A percentile compares a stretch with the other conserved stretches of the same genome.
Conservation (phyloP, 345 rosid species). For the Moricandia arvensis region DNA sequence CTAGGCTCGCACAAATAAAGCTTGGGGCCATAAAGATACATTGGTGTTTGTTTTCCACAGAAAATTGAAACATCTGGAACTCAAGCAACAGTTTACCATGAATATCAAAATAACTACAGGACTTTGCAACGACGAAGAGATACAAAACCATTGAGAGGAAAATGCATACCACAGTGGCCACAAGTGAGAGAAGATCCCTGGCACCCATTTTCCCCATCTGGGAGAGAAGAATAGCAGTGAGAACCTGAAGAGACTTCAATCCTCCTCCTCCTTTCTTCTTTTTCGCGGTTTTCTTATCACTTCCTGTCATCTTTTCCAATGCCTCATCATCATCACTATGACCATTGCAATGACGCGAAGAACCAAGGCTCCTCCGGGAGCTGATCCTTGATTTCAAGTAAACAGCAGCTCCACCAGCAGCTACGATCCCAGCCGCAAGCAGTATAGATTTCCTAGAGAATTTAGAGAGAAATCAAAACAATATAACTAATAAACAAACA, state of each 20-base stretch:
- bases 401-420: conserved; percentile 85
- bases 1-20: background rate
- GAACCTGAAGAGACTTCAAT: conserved; percentile 73
- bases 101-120: too few species aligned
- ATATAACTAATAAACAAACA: background rate
- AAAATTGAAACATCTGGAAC: background rate
- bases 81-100: conserved; percentile 1
- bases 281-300: conserved; percentile 33
- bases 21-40: background rate
- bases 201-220: conserved; percentile 87
- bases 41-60: background rate
- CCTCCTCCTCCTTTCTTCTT: conserved; percentile 81
- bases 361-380: conserved; percentile 41
- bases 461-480: background rate
- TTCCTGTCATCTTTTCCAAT: conserved; percentile 35
- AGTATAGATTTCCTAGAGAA: conserved; percentile 68
- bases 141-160: background rate
- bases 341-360: conserved; percentile 53
- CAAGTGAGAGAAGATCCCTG: conserved; percentile 73
- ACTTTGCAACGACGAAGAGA: background rate
- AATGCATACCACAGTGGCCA: conserved; percentile 71
- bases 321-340: conserved; percentile 45
- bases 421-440: conserved; percentile 76
- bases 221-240: conserved; percentile 73
- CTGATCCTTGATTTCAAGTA: conserved; percentile 59